Conservation (phyloP, 352 stramenopile species). For the Plasmopara muralis region DNA sequence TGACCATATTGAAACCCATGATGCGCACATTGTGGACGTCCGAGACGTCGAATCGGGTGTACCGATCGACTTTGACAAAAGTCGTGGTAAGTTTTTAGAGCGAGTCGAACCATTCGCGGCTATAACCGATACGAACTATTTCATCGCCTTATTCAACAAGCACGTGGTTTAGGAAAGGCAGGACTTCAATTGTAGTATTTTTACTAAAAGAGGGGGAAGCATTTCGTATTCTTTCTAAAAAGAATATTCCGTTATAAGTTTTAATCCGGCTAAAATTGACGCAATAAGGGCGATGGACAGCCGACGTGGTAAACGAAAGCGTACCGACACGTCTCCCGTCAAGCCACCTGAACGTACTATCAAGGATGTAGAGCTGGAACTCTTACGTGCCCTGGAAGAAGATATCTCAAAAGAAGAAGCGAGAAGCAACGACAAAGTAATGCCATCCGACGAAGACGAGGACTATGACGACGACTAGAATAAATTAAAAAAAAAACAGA, state of each 20-base stretch:
- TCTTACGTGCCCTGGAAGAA: constrained; percentile 33
- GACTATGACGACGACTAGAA: constrained; percentile 28
- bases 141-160: constrained; percentile 45
- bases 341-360: constrained; percentile 1
- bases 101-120: constrained; percentile 75
- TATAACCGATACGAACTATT: constrained; percentile 74
- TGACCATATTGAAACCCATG: constrained; percentile 69
- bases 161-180: constrained; percentile 2
- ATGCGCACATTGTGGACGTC: constrained; percentile 77
- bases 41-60: constrained; percentile 42
- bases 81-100: constrained; percentile 47
- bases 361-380: constrained; percentile 21
- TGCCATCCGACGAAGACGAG: constrained; percentile 15
- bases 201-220: too few species aligned
- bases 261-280: not conserved
- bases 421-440: constrained; percentile 6
- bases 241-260: not conserved
- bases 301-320: not conserved
- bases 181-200: too few species aligned
- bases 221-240: not conserved
- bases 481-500: constrained; percentile 19
- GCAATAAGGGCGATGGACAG: constrained; percentile 1
- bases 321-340: not conserved
- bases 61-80: constrained; percentile 50
- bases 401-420: constrained; percentile 24